These are phyloP conservation scores for Daldinia eschscholtzii DNA, from an alignment of 2,329 filamentous ascomycete genomes.

Conservation along the genomic window DNA sequence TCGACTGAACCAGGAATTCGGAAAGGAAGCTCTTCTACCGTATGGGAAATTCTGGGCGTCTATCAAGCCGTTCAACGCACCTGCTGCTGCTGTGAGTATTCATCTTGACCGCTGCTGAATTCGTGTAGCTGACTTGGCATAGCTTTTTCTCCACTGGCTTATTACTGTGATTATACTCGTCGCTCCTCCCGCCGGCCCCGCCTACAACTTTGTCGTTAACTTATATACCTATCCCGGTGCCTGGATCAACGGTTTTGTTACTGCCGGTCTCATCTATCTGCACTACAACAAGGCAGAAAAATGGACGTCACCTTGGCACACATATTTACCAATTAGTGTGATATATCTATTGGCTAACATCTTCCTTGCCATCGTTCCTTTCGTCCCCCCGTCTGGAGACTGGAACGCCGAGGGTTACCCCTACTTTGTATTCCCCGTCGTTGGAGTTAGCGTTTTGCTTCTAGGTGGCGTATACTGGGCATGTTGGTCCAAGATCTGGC, in stretches of 20 bases:
- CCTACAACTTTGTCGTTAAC: slow-evolving; percentile 76
- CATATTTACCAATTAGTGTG: slow-evolving; percentile 61
- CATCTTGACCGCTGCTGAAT: no score
- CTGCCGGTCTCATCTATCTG: slow-evolving; percentile 64
- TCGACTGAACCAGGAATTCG: slow-evolving; percentile 73
- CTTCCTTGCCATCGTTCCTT: slow-evolving; percentile 66
- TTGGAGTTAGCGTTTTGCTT: slow-evolving; percentile 65
- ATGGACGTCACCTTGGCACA: slow-evolving; percentile 67
- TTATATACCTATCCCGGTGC: slow-evolving; percentile 67
- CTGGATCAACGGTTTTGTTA: slow-evolving; percentile 67
- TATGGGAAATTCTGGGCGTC: slow-evolving; percentile 76
- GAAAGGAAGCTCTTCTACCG: slow-evolving; percentile 76
- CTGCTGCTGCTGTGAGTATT: slow-evolving; percentile 63
- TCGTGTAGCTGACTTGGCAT: slow-evolving; percentile 3
- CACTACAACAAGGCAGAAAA: slow-evolving; percentile 63
- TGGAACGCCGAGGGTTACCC: slow-evolving; percentile 65
- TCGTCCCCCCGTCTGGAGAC: slow-evolving; percentile 65
- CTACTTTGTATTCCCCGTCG: slow-evolving; percentile 69
- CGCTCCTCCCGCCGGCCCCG: slow-evolving; percentile 74
- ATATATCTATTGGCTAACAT: slow-evolving; percentile 65
- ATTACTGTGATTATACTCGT: slow-evolving; percentile 74
- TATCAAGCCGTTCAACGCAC: slow-evolving; percentile 75
- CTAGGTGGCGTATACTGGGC: slow-evolving; percentile 66
- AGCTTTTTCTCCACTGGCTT: slow-evolving; percentile 74
- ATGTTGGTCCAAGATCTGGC: slow-evolving; percentile 65